A percentile compares a stretch with the other conserved stretches of the same genome.
Evolutionary conservation across 2,329 filamentous ascomycete species (phyloP).

Genomic region (Neofusicoccum sp.): DNA sequence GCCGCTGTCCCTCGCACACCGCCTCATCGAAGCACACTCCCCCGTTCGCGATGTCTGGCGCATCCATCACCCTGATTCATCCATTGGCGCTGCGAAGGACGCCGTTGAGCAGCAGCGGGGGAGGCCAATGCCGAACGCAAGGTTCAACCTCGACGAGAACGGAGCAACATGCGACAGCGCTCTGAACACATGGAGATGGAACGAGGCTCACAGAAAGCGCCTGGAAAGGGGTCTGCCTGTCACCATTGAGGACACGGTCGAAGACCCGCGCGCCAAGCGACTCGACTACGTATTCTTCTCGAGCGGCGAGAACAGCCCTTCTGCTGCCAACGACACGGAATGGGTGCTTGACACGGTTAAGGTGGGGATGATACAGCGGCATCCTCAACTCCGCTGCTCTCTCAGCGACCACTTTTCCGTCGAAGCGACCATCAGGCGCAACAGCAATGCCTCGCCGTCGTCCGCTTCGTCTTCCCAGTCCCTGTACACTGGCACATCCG

Average conservation of each 20-base stretch:
- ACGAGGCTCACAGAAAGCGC: conserved; percentile 65
- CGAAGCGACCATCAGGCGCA: conserved; percentile 65
- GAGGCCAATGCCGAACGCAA: conserved; percentile 68
- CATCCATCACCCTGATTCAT: conserved; percentile 77
- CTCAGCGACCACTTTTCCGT: conserved; percentile 95
- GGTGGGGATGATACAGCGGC: conserved; percentile 78
- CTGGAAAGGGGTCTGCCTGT: conserved; percentile 65
- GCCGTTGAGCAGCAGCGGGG: conserved; percentile 64
- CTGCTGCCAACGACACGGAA: conserved; percentile 30
- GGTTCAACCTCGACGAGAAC: conserved; percentile 75
- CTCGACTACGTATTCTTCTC: conserved; percentile 90
- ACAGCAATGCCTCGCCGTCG: conserved; percentile 6
- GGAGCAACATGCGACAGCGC: conserved; percentile 83
- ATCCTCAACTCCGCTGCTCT: conserved; percentile 78
- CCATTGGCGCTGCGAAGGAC: conserved; percentile 70
- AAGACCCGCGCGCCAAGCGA: conserved; percentile 76
- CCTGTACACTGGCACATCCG: neutral
- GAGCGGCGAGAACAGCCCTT: conserved; percentile 29
- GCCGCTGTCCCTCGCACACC: conserved; percentile 80
- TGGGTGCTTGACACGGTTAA: conserved; percentile 72
- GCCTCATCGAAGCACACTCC: conserved; percentile 74
- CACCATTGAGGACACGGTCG: conserved; percentile 61
- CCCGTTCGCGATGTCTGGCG: conserved; percentile 83
- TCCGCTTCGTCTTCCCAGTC: neutral
- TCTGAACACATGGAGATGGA: conserved; percentile 93